These are phyloP conservation scores for Globisporangium recalcitrans DNA, from an alignment of 352 stramenopile species.

Conservation along the genomic window DNA sequence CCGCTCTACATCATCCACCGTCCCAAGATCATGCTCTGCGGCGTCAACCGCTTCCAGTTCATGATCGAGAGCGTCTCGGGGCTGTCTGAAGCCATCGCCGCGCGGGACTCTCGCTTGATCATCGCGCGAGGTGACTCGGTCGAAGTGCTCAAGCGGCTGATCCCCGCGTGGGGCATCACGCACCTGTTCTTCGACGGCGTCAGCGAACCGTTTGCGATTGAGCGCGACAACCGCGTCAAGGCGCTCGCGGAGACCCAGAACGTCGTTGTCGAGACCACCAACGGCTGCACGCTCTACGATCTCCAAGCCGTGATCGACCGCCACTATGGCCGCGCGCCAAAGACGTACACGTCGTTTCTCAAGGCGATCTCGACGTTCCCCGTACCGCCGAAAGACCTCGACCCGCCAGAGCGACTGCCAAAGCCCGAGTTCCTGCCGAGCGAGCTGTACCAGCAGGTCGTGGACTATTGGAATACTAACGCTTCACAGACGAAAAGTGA, in stretches of 20 bases:
- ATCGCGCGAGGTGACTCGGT: conserved; percentile 71
- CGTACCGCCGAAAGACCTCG: conserved; percentile 40
- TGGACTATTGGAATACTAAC: conserved; percentile 48
- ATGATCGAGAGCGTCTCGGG: conserved; percentile 90
- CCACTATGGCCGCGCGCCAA: conserved; percentile 49
- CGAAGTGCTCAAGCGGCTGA: conserved; percentile 75
- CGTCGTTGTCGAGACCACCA: conserved; percentile 71
- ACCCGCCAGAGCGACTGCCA: conserved; percentile 39
- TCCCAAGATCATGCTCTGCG: conserved; percentile 79
- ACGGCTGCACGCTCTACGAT: conserved; percentile 69
- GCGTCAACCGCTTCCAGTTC: conserved; percentile 88
- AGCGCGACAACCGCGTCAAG: conserved; percentile 68
- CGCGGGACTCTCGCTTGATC: conserved; percentile 56
- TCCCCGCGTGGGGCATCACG: conserved; percentile 84
- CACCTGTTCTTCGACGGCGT: conserved; percentile 90
- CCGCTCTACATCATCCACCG: conserved; percentile 89
- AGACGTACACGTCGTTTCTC: conserved; percentile 76
- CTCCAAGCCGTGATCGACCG: conserved; percentile 55
- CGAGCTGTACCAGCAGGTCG: conserved; percentile 56
- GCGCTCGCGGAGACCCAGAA: conserved; percentile 37
- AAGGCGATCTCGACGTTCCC: conserved; percentile 47
- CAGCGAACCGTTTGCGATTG: conserved; percentile 87
- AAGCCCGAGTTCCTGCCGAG: conserved; percentile 34
- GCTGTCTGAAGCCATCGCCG: conserved; percentile 62
- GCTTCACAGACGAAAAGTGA: conserved; percentile 9